Evolutionary conservation across 176 grass and related monocot species (phyloP).

Genomic region (Cymbopogon citratus): DNA sequence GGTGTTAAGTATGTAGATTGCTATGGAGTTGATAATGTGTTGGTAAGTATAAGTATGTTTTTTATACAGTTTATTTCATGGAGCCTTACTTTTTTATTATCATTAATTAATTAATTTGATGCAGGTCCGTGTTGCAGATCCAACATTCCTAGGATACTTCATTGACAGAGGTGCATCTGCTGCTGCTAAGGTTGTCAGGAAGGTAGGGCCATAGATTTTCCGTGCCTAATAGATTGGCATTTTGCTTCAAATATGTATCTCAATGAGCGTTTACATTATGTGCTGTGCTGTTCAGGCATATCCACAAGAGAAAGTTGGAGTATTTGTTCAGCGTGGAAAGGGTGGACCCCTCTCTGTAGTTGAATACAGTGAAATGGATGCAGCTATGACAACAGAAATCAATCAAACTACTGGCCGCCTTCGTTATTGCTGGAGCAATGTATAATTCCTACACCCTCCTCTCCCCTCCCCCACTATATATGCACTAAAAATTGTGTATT

Average conservation of each 20-base stretch:
- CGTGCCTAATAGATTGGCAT: neutral
- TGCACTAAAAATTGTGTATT: neutral
- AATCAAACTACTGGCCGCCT: constrained; percentile 81
- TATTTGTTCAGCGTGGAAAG: constrained; percentile 78
- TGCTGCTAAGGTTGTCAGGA: constrained; percentile 76
- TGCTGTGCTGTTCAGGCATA: constrained; percentile 47
- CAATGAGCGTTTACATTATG: neutral
- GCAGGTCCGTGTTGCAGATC: constrained; percentile 87
- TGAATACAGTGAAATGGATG: constrained; percentile 89
- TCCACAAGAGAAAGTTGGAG: constrained; percentile 74
- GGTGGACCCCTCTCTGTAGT: constrained; percentile 67
- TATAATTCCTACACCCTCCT: constrained; percentile 21
- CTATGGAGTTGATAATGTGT: constrained; percentile 85
- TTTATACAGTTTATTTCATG: neutral
- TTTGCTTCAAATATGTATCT: constrained; percentile 18
- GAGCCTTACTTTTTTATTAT: neutral
- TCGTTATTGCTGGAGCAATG: constrained; percentile 86
- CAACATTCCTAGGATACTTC: constrained; percentile 80
- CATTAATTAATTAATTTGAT: constrained; percentile 31
- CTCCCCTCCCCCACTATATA: neutral
- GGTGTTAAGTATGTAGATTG: constrained; percentile 80
- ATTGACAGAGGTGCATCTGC: constrained; percentile 72
- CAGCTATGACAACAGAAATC: constrained; percentile 63
- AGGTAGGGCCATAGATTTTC: constrained; percentile 37
- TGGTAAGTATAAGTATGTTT: constrained; percentile 53